Evolutionary conservation across 495 filamentous ascomycete species (phyloP), one percentile per base, ranked within the genome.

Genomic region (Cercophora samala): DNA sequence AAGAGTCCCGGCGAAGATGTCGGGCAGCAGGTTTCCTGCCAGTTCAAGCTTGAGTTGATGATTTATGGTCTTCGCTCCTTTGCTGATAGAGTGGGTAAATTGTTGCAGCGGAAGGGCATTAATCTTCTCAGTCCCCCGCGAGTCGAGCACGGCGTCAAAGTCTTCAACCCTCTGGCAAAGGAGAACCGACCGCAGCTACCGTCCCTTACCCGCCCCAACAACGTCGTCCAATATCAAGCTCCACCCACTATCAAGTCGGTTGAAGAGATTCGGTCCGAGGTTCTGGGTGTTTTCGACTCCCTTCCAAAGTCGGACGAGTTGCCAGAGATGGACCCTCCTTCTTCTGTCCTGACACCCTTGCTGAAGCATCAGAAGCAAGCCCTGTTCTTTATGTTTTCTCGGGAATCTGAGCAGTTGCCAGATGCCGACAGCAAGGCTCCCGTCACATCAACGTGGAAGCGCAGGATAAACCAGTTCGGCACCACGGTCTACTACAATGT

Each of bases 341-440:
- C 75, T 17, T 75, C 81, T 18, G 81, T 97, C 56, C 79, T 74
- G 25, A 97, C 93, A 0, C 81, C 86, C 6, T 77, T 99, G 37
- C 84, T 98, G 24, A 84, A 84, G 59, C 95, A 99, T 75, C 95
- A 99, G 72, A 93, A 92, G 72, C 94, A 97, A 77, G 95, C 90
- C 0, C 82, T 99, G 3, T 87, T 87, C 76, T 99, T 97, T 69
- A 91, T 99, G 90, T 88, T 79, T 5, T 85, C 85, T n/a, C 91
- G 90, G 66, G 95, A 97, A 75, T 82, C 86, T 26, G 84, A 82
- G 17, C 71, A 66, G 22, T 46, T 72, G 42, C 66, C 68, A 13
- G 70, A 76, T 58, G 69, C 73, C 1, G 66, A 62, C 15, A 62
- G 68, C 24, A 65, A 87, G 21, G 83, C 84, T 53, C 79, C 83